Evolutionary conservation across 2,329 filamentous ascomycete species (phyloP), one percentile per base, ranked within the genome.

Genomic region (Pseudogymnoascus verrucosus): DNA sequence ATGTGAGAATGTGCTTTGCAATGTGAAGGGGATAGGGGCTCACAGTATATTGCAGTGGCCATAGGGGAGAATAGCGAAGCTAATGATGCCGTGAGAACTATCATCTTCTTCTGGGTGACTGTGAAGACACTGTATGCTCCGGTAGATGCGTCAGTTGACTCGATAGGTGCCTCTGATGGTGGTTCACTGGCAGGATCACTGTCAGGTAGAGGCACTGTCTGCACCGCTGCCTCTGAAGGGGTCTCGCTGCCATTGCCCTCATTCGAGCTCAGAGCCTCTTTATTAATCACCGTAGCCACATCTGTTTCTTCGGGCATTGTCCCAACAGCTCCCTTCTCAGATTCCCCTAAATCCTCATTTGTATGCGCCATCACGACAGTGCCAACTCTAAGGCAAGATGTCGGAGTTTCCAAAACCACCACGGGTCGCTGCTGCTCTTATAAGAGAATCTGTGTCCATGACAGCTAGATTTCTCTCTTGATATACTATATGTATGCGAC

Each of bases 41-140:
- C 82, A 83, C 60, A 83, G 74, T 84, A 85, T 19, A 84, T 83
- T 51, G 82, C 76, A 3, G 78, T 60, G 1, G 82, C 84, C 72
- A 84, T 79, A 2, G 83, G 83, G 5, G 82, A 85, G 65, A 85
- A 76, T 67, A 84, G 81, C 68, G 80, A 80, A 8, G 80, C 79
- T 39, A 80, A 69, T 28, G 78, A 78, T 54, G 81, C 79, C 76
- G 84, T 78, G 57, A 72, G 69, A 23, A 80, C 75, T 63, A 85
- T 79, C 77, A 79, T 83, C 64, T 74, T 72, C 69, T 78, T 83
- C 65, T 66, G 31, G 21, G 60, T 26, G 34, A 23, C 60, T 21
- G 40, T 65, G 28, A 67, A 67, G 26, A 61, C 54, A 12, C 63
- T 63, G 60, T 66, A 67, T n/a, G 28, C 7, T 51, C 3, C 3